Evolutionary conservation across 75 land plant genomes (phyloP).

Genomic region (Pseudotsuga menziesii): DNA sequence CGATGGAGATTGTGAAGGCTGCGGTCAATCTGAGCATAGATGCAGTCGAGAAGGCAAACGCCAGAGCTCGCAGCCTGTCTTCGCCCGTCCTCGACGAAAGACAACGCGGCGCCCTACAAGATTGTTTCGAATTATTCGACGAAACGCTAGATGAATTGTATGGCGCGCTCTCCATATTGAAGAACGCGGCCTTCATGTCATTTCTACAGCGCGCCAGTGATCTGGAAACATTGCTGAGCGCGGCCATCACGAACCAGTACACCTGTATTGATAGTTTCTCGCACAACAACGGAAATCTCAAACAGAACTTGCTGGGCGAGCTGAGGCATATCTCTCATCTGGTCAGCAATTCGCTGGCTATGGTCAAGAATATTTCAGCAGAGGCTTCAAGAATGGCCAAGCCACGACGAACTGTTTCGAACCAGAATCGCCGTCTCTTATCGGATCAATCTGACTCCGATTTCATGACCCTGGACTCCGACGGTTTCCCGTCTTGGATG

Average conservation of each 20-base stretch:
- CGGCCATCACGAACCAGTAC: constrained; percentile 57
- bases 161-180: constrained; percentile 17
- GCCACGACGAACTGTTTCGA: too few species aligned
- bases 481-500: constrained; percentile 12
- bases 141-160: constrained; percentile 30
- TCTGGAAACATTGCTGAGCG: constrained; percentile 30
- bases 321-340: constrained; percentile 18
- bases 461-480: background rate
- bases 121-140: constrained; percentile 49
- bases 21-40: constrained; percentile 18
- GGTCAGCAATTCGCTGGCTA: constrained; percentile 42
- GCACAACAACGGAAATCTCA: constrained; percentile 4
- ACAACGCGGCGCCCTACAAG: constrained; percentile 29
- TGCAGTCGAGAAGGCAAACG: constrained; percentile 13
- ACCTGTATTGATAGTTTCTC: constrained; percentile 68
- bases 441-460: background rate
- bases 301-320: constrained; percentile 6
- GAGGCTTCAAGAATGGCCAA: background rate
- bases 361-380: constrained; percentile 44
- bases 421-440: background rate
- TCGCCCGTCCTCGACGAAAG: constrained; percentile 5
- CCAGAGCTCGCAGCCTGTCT: constrained; percentile 19
- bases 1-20: constrained; percentile 27
- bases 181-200: background rate
- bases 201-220: background rate